Evolutionary conservation across 1,139 yeast species (phyloP), one percentile per base, ranked within the genome.

Genomic region (Kurtzmaniella natalensis): DNA sequence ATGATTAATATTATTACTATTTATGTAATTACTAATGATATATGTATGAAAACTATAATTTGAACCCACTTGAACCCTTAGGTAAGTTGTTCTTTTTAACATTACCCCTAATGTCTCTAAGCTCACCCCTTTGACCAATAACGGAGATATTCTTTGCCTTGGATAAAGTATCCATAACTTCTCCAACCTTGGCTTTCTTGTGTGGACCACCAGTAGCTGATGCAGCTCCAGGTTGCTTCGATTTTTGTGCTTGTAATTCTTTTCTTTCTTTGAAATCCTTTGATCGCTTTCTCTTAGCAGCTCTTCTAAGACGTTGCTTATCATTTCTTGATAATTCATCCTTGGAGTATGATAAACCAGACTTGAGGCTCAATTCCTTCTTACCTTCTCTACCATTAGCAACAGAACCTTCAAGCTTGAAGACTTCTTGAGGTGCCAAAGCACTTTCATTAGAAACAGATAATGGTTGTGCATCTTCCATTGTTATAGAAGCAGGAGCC

Each of bases 381-480:
- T 56, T 54, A 11, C 66, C 67, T 16, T 50, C 47, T 4, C 44
- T 55, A 1, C 64, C 66, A 37, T 68, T 65, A 24, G 71, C 68
- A 33, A 70, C 73, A 37, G 61, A 70, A 40, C 64, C 69, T 18
- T 70, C 72, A 17, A 81, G 69, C 51, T 71, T 76, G 60, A 82
- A 92, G n/a, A 92, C 71, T 61, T 92, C 98, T 61, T 92, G 98
- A 27, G 98, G 98, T 2, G 98, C 98, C 48, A 92, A 70, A 34
- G 84, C 75, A n/a, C 81, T 66, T 18, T 81, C 86, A 22, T 76
- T 64, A 2, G 94, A 76, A 61, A 85, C 72, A 29, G 89, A 81
- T 37, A 86, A 69, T 31, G 98, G 98, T 60, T 89, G 97, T 1
- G 96, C 94, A 52, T 92, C 98, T 61, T 92, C 98, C 95, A 89